Conservation (phyloP, 1,139 yeast species). For the Yamadazyma dendronema region DNA sequence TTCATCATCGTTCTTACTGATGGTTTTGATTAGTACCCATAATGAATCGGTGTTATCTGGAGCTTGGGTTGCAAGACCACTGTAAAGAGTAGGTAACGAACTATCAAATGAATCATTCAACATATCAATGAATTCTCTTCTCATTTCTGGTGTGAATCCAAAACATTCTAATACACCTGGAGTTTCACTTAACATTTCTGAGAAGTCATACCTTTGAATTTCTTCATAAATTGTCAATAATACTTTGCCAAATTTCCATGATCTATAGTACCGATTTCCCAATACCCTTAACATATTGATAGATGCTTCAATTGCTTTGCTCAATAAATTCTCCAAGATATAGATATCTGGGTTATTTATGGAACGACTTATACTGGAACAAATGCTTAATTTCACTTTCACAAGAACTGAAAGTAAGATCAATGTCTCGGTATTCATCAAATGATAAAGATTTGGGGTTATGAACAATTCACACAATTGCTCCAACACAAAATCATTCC, state of each 20-base stretch:
- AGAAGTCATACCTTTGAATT: slow-evolving; percentile 2
- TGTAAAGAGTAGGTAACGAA: not conserved
- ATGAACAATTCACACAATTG: slow-evolving; percentile 25
- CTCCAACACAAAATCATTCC: not conserved
- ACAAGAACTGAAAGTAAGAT: slow-evolving; percentile 21
- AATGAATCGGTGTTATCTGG: slow-evolving; percentile 10
- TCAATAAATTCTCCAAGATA: slow-evolving; percentile 5
- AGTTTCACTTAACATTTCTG: not conserved
- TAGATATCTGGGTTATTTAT: slow-evolving; percentile 1
- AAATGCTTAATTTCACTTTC: slow-evolving; percentile 6
- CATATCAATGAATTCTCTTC: slow-evolving; percentile 3
- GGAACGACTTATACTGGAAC: not conserved
- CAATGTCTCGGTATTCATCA: slow-evolving; percentile 29
- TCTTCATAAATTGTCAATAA: slow-evolving; percentile 8
- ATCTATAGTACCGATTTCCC: slow-evolving; percentile 12
- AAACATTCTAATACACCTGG: not conserved
- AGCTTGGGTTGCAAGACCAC: not conserved
- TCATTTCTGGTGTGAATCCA: not conserved
- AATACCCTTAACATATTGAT: slow-evolving; percentile 9
- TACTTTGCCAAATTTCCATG: slow-evolving; percentile 13
- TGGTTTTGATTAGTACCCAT: slow-evolving; percentile 12
- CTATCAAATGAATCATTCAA: slow-evolving; percentile 1
- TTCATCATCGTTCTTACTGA: slow-evolving; percentile 7
- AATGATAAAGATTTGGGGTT: slow-evolving; percentile 30
- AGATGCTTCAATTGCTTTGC: slow-evolving; percentile 1